A percentile compares a stretch with the other conserved stretches of the same genome.
phyloP scores from a whole-genome alignment of 805 yeast species.

The Hanseniaspora taiwanica region DNA sequence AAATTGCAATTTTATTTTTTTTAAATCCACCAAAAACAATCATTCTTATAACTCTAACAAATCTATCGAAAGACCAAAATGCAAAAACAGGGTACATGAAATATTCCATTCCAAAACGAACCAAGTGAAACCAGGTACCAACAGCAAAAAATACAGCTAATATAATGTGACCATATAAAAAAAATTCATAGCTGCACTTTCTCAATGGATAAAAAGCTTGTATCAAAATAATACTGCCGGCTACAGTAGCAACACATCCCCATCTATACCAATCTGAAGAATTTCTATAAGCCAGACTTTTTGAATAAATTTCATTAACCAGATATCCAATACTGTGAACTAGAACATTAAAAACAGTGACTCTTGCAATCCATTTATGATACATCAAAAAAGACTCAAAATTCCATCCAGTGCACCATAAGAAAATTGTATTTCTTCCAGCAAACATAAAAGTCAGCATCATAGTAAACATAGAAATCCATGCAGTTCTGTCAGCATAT shows the following conservation, averaged over 20 bases:
- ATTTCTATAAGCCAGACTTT: conserved; percentile 27
- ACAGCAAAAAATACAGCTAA: conserved; percentile 29
- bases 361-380: conserved; percentile 51
- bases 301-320: too few relatives aligned
- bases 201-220: conserved; percentile 32
- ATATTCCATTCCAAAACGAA: conserved; percentile 32
- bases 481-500: conserved; percentile 40
- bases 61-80: conserved; percentile 57
- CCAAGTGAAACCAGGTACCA: conserved; percentile 32
- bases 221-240: conserved; percentile 27
- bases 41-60: conserved; percentile 40
- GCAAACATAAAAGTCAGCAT: conserved; percentile 51
- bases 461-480: conserved; percentile 32
- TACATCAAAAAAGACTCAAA: conserved; percentile 42
- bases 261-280: conserved; percentile 28
- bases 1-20: conserved; percentile 2
- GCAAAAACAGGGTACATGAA: conserved; percentile 39
- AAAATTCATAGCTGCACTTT: conserved; percentile 31
- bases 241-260: conserved; percentile 9
- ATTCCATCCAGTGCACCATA: conserved; percentile 45
- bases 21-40: conserved; percentile 11
- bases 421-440: conserved; percentile 55
- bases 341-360: conserved; percentile 15
- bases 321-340: conserved; percentile 8
- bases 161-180: conserved; percentile 29